Conservation (phyloP, 495 filamentous ascomycete genomes). For the Annulohypoxylon moriforme region DNA sequence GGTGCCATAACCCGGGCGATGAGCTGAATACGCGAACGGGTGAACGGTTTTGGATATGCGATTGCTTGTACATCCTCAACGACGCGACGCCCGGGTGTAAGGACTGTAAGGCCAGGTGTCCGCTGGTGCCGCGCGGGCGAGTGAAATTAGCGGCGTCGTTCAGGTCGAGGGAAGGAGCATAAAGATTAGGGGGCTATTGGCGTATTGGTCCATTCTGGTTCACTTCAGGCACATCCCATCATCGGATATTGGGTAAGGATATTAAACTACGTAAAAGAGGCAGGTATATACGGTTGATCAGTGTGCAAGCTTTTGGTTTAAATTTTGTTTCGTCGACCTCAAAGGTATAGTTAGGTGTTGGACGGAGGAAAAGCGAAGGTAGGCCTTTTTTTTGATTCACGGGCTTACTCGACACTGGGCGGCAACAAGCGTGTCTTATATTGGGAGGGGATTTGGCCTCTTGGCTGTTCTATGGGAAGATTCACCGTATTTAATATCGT, state of each 20-base stretch:
- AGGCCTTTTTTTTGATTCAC: slow-evolving; percentile 1
- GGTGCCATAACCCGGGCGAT: slow-evolving; percentile 40
- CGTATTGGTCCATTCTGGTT: not conserved
- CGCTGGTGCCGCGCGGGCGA: slow-evolving; percentile 14
- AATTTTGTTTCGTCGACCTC: not conserved
- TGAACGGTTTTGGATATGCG: slow-evolving; percentile 39
- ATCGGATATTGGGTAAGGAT: not conserved
- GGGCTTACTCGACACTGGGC: not conserved
- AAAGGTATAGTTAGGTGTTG: not conserved
- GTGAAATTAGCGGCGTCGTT: not conserved
- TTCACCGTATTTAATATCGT: not conserved
- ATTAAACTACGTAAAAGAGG: not conserved
- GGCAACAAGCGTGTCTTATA: not conserved
- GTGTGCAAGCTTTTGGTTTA: not conserved
- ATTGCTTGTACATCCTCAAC: slow-evolving; percentile 26
- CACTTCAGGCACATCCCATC: not conserved
- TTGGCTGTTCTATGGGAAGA: not conserved
- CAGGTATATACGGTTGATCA: not conserved
- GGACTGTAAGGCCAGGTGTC: slow-evolving; percentile 30
- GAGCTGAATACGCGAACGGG: slow-evolving; percentile 36
- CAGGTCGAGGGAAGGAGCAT: not conserved
- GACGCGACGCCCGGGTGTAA: slow-evolving; percentile 22
- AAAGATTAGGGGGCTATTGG: not conserved
- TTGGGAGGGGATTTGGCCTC: not conserved
- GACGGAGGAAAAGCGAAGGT: not conserved